Percentiles rank a stretch among this genome's conserved stretches.
phyloP scores from a whole-genome alignment of 805 yeast genomes.

The Barnettozyma wickerhamii region DNA sequence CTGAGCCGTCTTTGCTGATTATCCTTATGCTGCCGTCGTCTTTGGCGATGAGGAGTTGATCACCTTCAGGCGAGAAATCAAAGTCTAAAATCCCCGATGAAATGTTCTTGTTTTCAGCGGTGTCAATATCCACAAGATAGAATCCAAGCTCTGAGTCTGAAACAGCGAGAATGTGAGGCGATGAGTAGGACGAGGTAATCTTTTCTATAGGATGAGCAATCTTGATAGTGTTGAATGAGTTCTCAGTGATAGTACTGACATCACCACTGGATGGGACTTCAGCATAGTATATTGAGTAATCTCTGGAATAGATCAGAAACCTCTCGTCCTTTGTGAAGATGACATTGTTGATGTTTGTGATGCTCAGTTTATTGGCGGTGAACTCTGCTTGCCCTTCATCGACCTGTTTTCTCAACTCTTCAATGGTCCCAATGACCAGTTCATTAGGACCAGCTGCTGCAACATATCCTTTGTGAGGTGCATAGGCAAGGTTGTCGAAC shows the following conservation, averaged over 20 bases:
- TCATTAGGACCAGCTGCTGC: constrained; percentile 36
- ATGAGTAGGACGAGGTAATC: constrained; percentile 22
- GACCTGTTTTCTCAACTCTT: constrained; percentile 29
- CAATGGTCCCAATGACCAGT: constrained; percentile 33
- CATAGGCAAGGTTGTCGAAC: constrained; percentile 34
- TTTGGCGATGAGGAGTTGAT: constrained; percentile 16
- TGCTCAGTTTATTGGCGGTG: constrained; percentile 7
- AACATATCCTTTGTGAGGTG: constrained; percentile 28
- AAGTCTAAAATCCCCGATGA: constrained; percentile 21
- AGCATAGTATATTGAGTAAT: not conserved
- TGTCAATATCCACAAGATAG: constrained; percentile 11
- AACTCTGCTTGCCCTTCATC: constrained; percentile 13
- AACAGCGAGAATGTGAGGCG: constrained; percentile 15
- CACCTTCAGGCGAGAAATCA: constrained; percentile 22
- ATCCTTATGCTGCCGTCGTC: constrained; percentile 16
- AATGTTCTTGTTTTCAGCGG: not conserved
- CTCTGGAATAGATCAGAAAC: constrained; percentile 25
- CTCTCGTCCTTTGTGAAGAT: constrained; percentile 30
- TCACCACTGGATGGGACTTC: not conserved
- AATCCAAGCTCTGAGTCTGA: constrained; percentile 16
- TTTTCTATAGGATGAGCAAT: constrained; percentile 14
- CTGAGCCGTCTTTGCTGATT: constrained; percentile 11
- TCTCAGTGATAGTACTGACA: not conserved
- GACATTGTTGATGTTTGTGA: constrained; percentile 27
- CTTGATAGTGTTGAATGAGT: constrained; percentile 12